These are phyloP conservation scores for Vitis vinifera DNA, from an alignment of 164 flowering plant genomes.

Conservation along the genomic window DNA sequence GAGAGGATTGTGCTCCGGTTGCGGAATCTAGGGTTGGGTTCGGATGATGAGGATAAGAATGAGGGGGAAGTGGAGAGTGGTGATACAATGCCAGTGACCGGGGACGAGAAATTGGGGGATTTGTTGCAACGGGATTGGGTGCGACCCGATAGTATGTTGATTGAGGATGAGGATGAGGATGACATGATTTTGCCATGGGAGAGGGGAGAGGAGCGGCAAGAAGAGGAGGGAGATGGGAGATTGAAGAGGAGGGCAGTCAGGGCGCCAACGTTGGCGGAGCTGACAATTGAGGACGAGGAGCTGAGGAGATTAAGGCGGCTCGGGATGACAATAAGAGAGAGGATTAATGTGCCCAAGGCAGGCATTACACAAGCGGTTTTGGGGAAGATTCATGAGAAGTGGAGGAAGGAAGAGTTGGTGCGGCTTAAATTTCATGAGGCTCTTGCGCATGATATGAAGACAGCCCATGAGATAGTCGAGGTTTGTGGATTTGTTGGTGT, in stretches of 20 bases:
- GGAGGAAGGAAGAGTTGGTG: conserved; percentile 90
- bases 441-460: conserved; percentile 86
- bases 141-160: conserved; percentile 59
- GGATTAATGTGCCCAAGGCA: conserved; percentile 84
- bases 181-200: conserved; percentile 77
- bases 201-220: conserved; percentile 39
- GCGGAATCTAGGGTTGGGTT: conserved; percentile 67
- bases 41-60: conserved; percentile 51
- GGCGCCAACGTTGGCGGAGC: conserved; percentile 84
- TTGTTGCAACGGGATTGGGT: conserved; percentile 84
- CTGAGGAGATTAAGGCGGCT: conserved; percentile 75
- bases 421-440: conserved; percentile 92
- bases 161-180: conserved; percentile 46
- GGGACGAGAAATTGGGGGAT: conserved; percentile 78
- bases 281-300: conserved; percentile 82
- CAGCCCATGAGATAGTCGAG: conserved; percentile 90
- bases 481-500: conserved; percentile 36
- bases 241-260: conserved; percentile 44
- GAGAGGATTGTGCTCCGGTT: conserved; percentile 78
- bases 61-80: conserved; percentile 12
- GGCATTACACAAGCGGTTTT: conserved; percentile 78
- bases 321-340: conserved; percentile 80
- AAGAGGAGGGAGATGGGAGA: conserved; percentile 30
- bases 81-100: conserved; percentile 22
- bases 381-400: conserved; percentile 78